phyloP scores from a whole-genome alignment of 176 grass and related monocot genomes.

The Alopecurus myosuroides region DNA sequence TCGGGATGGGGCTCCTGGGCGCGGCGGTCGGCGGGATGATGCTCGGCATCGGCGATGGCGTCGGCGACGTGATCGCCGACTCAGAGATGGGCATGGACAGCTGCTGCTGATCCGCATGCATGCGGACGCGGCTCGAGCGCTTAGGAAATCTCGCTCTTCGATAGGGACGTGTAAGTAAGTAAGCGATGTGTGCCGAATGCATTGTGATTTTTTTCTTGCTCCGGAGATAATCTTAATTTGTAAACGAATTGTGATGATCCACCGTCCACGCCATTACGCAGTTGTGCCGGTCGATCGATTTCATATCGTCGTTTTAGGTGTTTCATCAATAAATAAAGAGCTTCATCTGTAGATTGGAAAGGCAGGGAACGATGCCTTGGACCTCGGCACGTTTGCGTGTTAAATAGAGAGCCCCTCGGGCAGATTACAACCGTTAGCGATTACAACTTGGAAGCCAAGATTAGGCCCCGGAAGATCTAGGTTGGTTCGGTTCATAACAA shows the following conservation, averaged over 20 bases:
- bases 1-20: constrained; percentile 28
- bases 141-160: not conserved
- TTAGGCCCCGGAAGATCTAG: too few species aligned
- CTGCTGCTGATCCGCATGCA: not conserved
- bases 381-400: too few species aligned
- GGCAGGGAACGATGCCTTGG: too few species aligned
- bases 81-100: not conserved
- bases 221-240: not conserved
- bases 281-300: not conserved
- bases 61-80: constrained; percentile 20
- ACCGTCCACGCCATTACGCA: not conserved
- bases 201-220: not conserved
- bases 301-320: not conserved
- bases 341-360: too few species aligned
- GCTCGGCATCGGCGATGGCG: constrained; percentile 13
- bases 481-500: too few species aligned
- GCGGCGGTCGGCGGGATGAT: constrained; percentile 32
- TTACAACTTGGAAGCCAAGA: too few species aligned
- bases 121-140: not conserved
- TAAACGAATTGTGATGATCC: not conserved
- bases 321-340: not conserved
- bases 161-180: not conserved
- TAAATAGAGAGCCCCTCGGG: too few species aligned
- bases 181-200: not conserved
- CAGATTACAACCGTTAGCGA: too few species aligned